These are phyloP conservation scores for Kwoniella sp. DNA, from an alignment of 768 basidiomycete species.

Conservation along the genomic window DNA sequence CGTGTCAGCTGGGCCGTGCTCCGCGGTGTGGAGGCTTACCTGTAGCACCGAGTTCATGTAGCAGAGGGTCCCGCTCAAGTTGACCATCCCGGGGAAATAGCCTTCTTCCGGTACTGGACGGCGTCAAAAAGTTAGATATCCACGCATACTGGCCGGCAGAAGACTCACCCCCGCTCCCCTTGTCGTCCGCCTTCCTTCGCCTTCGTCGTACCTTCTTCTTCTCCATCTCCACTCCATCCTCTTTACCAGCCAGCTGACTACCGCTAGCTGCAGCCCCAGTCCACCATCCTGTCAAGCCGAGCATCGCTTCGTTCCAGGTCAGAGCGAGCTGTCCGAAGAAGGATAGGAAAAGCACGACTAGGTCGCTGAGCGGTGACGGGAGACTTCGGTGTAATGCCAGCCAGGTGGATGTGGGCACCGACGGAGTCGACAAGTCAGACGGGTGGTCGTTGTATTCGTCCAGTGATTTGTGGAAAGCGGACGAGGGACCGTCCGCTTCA, in stretches of 20 bases:
- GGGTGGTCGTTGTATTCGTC: no score
- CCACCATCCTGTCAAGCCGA: neutral
- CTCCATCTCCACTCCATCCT: constrained; percentile 1
- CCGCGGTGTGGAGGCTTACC: constrained; percentile 50
- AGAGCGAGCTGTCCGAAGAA: neutral
- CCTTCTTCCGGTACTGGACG: neutral
- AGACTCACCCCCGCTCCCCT: neutral
- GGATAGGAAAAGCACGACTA: neutral
- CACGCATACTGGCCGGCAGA: no score
- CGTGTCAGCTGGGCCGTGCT: constrained; percentile 2
- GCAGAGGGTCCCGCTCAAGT: constrained; percentile 92
- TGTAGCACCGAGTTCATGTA: constrained; percentile 97
- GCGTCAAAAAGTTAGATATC: no score
- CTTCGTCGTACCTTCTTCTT: constrained; percentile 3
- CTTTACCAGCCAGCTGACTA: neutral
- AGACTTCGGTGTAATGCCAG: no score
- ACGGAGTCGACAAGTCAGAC: no score
- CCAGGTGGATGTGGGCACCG: no score
- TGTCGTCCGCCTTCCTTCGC: constrained; percentile 2
- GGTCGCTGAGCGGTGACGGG: no score
- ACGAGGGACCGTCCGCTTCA: no score
- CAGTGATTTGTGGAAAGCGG: no score
- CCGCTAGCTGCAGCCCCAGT: neutral
- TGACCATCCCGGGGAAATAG: constrained; percentile 81
- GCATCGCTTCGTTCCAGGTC: neutral